These are phyloP conservation scores for Xerophyta viscosa DNA, from an alignment of 106 monocot species.

Conservation along the genomic window DNA sequence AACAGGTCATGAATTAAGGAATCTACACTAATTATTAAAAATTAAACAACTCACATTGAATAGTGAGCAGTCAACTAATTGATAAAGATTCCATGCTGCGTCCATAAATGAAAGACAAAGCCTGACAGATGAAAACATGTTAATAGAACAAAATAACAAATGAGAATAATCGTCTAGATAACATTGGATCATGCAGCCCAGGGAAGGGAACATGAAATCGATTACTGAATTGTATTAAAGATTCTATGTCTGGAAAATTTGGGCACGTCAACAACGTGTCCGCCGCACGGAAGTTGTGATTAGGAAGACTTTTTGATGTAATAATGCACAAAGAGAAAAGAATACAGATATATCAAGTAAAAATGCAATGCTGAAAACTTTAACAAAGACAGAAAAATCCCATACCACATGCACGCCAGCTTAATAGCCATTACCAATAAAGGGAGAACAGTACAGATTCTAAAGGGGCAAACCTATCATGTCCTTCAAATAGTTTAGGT, in stretches of 20 bases:
- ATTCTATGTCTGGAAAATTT: too few species aligned
- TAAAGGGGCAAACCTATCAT: constrained; percentile 42
- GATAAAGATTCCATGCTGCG: constrained; percentile 59
- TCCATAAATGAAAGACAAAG: constrained; percentile 56
- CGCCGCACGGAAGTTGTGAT: too few species aligned
- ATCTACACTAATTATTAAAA: too few species aligned
- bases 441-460: background rate
- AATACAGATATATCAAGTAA: background rate
- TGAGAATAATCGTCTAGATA: too few species aligned
- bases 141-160: too few species aligned
- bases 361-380: background rate
- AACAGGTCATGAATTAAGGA: too few species aligned
- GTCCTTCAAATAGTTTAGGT: constrained; percentile 37
- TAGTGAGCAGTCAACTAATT: constrained; percentile 31
- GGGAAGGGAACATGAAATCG: too few species aligned
- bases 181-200: too few species aligned
- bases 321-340: too few species aligned
- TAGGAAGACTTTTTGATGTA: too few species aligned
- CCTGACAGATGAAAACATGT: constrained; percentile 20
- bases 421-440: background rate
- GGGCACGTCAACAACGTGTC: too few species aligned
- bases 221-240: too few species aligned
- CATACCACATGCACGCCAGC: background rate
- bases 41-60: constrained; percentile 40
- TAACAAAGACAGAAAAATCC: background rate